These are phyloP conservation scores for Cryptosporidium meleagridis DNA, from an alignment of 169 alveolate species.

Conservation along the genomic window DNA sequence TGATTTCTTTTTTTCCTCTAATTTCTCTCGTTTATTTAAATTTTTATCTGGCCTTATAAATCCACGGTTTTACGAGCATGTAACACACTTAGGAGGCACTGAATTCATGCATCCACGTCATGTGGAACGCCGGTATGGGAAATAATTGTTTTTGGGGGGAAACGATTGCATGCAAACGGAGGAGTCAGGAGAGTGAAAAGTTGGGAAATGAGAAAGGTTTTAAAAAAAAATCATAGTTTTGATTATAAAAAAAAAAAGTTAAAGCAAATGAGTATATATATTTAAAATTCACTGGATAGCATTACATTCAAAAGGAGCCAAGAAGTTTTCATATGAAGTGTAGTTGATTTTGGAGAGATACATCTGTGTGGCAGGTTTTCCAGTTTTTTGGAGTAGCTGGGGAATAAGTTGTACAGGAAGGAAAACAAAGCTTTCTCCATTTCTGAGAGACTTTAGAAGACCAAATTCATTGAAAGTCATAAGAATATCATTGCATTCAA, in stretches of 20 bases:
- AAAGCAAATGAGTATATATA: not conserved
- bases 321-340: constrained; percentile 88
- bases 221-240: not conserved
- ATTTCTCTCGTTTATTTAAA: not conserved
- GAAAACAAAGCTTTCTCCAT: constrained; percentile 85
- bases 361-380: constrained; percentile 83
- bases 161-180: not conserved
- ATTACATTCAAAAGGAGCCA: constrained; percentile 83
- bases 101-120: not conserved
- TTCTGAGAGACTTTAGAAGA: constrained; percentile 83
- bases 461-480: constrained; percentile 89
- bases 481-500: constrained; percentile 88
- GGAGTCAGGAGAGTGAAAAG: not conserved
- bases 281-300: constrained; percentile 21
- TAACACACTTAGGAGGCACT: not conserved
- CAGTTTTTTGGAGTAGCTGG: constrained; percentile 80
- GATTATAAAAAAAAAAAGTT: not conserved
- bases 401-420: constrained; percentile 84
- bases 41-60: not conserved
- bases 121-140: not conserved
- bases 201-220: not conserved
- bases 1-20: not conserved
- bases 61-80: not conserved
- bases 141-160: not conserved
- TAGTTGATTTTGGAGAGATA: constrained; percentile 86